Evolutionary conservation across 75 land plant species (phyloP).

Genomic region (Selaginella moellendorffii): DNA sequence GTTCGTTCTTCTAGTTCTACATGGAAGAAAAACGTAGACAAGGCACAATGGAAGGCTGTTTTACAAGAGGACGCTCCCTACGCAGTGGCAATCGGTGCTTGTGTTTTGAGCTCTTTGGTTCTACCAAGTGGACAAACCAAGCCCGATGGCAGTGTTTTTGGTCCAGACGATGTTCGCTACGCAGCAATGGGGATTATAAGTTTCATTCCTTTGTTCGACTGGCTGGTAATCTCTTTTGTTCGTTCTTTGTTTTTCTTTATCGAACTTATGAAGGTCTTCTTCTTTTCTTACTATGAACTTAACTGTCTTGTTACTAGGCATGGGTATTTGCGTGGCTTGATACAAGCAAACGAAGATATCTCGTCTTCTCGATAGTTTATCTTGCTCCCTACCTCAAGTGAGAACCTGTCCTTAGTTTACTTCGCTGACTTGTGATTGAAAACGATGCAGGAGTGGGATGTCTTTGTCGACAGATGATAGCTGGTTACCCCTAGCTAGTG

Average conservation of each 20-base stretch:
- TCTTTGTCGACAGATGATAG: constrained; percentile 78
- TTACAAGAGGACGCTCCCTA: constrained; percentile 59
- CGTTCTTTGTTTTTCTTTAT: too few relatives aligned
- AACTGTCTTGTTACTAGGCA: constrained; percentile 32
- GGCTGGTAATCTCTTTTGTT: too few relatives aligned
- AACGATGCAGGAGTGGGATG: constrained; percentile 46
- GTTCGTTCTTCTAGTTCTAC: too few relatives aligned
- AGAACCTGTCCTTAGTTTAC: too few relatives aligned
- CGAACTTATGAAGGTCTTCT: too few relatives aligned
- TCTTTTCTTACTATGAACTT: too few relatives aligned
- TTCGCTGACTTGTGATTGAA: not conserved
- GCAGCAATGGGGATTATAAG: constrained; percentile 77
- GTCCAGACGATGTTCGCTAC: constrained; percentile 48
- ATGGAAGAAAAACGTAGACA: constrained; percentile 15
- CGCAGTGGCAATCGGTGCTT: constrained; percentile 64
- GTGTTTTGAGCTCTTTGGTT: constrained; percentile 51
- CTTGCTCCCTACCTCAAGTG: constrained; percentile 71
- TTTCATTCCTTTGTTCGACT: constrained; percentile 88
- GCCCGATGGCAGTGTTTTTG: constrained; percentile 20
- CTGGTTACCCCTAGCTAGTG: constrained; percentile 85
- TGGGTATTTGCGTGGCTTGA: constrained; percentile 98
- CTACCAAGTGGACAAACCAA: constrained; percentile 1
- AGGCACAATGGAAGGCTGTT: constrained; percentile 39
- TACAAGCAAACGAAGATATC: constrained; percentile 47
- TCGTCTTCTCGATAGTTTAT: constrained; percentile 63